Percentiles rank a stretch among this genome's conserved stretches.
Evolutionary conservation across 768 basidiomycete species (phyloP).

Genomic region (Suillus sp.): DNA sequence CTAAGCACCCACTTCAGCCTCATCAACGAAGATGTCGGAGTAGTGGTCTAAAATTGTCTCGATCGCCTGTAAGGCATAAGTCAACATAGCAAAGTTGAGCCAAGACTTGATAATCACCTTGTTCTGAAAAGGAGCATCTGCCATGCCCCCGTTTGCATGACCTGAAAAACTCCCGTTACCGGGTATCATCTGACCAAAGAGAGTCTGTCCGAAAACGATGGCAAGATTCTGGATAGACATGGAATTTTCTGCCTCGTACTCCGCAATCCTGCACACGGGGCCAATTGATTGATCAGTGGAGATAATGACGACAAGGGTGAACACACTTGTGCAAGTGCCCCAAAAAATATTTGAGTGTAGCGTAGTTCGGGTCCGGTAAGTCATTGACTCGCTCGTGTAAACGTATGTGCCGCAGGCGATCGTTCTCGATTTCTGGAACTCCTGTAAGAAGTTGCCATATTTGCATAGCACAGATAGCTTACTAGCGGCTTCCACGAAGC

Average conservation of each 20-base stretch:
- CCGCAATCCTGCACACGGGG: slow-evolving; percentile 59
- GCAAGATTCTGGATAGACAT: slow-evolving; percentile 94
- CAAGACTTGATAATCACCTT: slow-evolving; percentile 43
- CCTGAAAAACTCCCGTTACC: slow-evolving; percentile 44
- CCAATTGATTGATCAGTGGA: slow-evolving; percentile 2
- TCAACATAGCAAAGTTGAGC: slow-evolving; percentile 11
- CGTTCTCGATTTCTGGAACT: slow-evolving; percentile 81
- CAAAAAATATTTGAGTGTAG: slow-evolving; percentile 93
- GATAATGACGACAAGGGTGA: slow-evolving; percentile 1
- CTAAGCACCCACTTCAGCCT: slow-evolving; percentile 51
- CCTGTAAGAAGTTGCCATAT: slow-evolving; percentile 3
- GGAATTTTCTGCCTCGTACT: slow-evolving; percentile 76
- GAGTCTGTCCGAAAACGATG: slow-evolving; percentile 97
- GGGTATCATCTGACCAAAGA: slow-evolving; percentile 73
- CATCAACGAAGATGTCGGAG: slow-evolving; percentile 95
- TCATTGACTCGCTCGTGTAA: slow-evolving; percentile 98
- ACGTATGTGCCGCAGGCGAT: slow-evolving; percentile 91
- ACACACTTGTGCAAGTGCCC: slow-evolving; percentile 88
- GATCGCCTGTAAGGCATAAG: slow-evolving; percentile 61
- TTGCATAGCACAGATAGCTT: slow-evolving; percentile 34
- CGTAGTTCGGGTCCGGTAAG: slow-evolving; percentile 97
- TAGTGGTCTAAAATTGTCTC: slow-evolving; percentile 96
- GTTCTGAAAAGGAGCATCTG: slow-evolving; percentile 73
- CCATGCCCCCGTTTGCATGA: slow-evolving; percentile 57
- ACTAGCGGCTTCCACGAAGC: slow-evolving; percentile 96